A percentile compares a stretch with the other conserved stretches of the same genome.
These are phyloP conservation scores for Oryza coarctata DNA, from an alignment of 176 grass and related monocot genomes.

Conservation along the genomic window DNA sequence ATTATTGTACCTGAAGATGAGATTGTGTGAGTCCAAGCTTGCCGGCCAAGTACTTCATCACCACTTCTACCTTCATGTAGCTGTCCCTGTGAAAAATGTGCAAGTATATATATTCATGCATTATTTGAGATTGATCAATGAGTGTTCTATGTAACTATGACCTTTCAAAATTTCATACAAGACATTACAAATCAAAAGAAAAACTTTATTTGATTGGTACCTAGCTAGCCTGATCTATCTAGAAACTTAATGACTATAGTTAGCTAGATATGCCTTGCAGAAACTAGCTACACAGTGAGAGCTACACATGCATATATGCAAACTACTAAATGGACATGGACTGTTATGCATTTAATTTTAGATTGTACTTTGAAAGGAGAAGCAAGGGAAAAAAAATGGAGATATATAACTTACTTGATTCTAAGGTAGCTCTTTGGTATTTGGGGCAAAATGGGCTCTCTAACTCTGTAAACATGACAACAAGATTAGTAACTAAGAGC, in stretches of 20 bases:
- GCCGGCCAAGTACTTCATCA: slow-evolving; percentile 74
- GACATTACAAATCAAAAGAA: not conserved
- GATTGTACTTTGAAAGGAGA: not conserved
- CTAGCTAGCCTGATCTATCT: slow-evolving; percentile 1
- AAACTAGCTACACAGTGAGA: slow-evolving; percentile 11
- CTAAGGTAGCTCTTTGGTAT: slow-evolving; percentile 89
- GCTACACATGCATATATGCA: slow-evolving; percentile 13
- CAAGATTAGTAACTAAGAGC: not conserved
- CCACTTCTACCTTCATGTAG: slow-evolving; percentile 66
- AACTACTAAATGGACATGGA: not conserved
- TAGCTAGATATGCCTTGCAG: slow-evolving; percentile 9
- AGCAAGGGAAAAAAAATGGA: not conserved
- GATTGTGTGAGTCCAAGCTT: slow-evolving; percentile 68
- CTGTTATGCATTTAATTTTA: not conserved
- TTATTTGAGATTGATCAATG: slow-evolving; percentile 1
- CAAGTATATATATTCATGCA: not conserved
- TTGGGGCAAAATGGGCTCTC: slow-evolving; percentile 85
- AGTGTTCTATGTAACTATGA: not conserved
- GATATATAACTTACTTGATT: slow-evolving; percentile 72
- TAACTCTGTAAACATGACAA: slow-evolving; percentile 56
- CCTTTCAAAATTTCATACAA: slow-evolving; percentile 27
- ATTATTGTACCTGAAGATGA: slow-evolving; percentile 57
- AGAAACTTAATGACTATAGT: slow-evolving; percentile 18
- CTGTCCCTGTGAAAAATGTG: slow-evolving; percentile 58
- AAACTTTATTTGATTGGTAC: slow-evolving; percentile 26